Conservation (phyloP, 805 yeast species). For the Metschnikowia henanensis region DNA sequence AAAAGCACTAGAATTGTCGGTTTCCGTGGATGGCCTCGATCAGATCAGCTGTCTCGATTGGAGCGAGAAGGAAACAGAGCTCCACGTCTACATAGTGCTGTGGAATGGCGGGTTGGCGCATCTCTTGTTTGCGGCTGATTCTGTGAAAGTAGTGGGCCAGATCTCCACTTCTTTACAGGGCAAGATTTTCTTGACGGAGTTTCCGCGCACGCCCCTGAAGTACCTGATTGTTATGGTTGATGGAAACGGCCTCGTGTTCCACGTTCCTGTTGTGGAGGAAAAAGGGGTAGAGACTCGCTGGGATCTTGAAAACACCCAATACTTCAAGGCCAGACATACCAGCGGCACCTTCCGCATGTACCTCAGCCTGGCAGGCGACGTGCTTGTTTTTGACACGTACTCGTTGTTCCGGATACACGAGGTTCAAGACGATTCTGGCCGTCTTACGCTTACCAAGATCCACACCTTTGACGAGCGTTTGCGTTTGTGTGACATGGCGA, state of each 20-base stretch:
- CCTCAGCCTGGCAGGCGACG: background rate
- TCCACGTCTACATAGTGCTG: conserved; percentile 9
- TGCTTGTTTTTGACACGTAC: conserved; percentile 1
- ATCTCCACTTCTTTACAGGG: conserved; percentile 5
- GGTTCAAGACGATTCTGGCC: background rate
- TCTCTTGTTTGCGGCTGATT: background rate
- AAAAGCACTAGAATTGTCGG: background rate
- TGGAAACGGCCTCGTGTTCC: conserved; percentile 8
- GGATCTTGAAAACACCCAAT: background rate
- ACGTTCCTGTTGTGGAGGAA: conserved; percentile 1
- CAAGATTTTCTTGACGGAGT: background rate
- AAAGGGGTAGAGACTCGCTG: background rate
- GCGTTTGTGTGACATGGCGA: background rate
- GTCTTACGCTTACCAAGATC: background rate
- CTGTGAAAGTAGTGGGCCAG: background rate
- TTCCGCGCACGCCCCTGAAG: background rate
- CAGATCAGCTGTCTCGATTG: conserved; percentile 8
- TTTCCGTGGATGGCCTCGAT: background rate
- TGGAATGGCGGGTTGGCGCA: conserved; percentile 13
- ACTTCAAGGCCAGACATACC: background rate
- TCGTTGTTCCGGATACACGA: conserved; percentile 1
- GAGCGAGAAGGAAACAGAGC: background rate
- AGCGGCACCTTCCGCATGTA: conserved; percentile 4
- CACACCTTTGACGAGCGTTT: conserved; percentile 3
- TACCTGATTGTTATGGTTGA: conserved; percentile 5